Conservation (phyloP, 305 asterid genomes). For the Fraxinus sp. region DNA sequence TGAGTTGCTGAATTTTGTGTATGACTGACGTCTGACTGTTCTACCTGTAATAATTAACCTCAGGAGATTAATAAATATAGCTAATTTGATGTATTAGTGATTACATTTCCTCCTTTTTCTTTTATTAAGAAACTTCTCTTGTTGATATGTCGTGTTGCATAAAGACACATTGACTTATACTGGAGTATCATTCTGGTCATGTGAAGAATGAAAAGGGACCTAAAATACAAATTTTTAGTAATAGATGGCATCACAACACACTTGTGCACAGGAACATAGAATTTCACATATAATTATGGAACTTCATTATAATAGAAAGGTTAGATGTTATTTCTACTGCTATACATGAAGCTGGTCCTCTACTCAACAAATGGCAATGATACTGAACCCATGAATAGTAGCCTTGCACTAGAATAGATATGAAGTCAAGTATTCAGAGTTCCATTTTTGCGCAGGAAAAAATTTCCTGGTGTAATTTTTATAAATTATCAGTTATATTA, state of each 20-base stretch:
- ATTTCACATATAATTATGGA: not conserved
- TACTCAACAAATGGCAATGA: not conserved
- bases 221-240: not conserved
- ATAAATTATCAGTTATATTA: not conserved
- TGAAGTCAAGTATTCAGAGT: not conserved
- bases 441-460: not conserved
- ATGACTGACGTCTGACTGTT: not conserved
- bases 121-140: constrained; percentile 11
- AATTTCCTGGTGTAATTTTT: not conserved
- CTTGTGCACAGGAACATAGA: not conserved
- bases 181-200: not conserved
- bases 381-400: not conserved
- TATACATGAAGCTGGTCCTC: not conserved
- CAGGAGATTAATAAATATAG: not conserved
- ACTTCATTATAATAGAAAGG: not conserved
- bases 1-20: constrained; percentile 11
- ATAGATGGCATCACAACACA: not conserved
- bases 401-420: not conserved
- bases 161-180: not conserved
- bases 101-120: not conserved
- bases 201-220: constrained; percentile 2
- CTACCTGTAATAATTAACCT: not conserved
- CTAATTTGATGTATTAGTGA: not conserved
- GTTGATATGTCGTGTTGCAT: not conserved
- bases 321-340: not conserved